Base-by-base conservation (phyloP, 306 rosid genomes). In the Fagus sylvatica region DNA sequence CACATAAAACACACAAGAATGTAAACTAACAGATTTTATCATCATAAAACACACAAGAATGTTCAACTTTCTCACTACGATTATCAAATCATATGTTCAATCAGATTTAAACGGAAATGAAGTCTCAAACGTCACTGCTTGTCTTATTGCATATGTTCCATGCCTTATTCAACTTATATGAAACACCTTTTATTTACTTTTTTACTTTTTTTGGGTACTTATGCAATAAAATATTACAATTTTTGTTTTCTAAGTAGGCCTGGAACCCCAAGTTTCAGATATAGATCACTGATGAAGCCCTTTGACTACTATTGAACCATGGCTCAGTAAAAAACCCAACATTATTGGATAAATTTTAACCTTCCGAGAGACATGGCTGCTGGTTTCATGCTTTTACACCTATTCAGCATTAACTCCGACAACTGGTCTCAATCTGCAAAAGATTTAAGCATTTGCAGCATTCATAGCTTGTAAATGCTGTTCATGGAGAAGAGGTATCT, bases 401-500 rank as follows among this genome's bases (percentile, higher is more conserved):
- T 43, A 22, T 42, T 55, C 79, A 49, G 65, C 72, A 42, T 46
- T 43, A 71, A 15, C 15, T 77, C 9, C 17, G 32, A 76, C 40
- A 49, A 57, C 51, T 73, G 37, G 48, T 73, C 48, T 61, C 37
- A 39, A 59, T 42, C 48, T 34, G 79, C 71, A 46, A 12, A 28
- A 16, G 64, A 36, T 15, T 73, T 79, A 70, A 73, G 72, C 67
- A 72, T 81, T 70, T 64, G 72, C 81, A 41, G 75, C 36, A 46
- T 59, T 74, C 79, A 43, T 36, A 70, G 73, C 48, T 79, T 53
- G 28, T 22, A 22, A 22, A 22, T 22, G 28, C 28, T 22, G 76
- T 51, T 78, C 86, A 66, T 49, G 79, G 49, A 71, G 65, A 54
- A 66, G 51, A 78, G 76, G 77, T 57, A 32, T 68, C 43, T 73